phyloP scores from a whole-genome alignment of 2,329 filamentous ascomycete species.

The Macroventuria anomochaeta region DNA sequence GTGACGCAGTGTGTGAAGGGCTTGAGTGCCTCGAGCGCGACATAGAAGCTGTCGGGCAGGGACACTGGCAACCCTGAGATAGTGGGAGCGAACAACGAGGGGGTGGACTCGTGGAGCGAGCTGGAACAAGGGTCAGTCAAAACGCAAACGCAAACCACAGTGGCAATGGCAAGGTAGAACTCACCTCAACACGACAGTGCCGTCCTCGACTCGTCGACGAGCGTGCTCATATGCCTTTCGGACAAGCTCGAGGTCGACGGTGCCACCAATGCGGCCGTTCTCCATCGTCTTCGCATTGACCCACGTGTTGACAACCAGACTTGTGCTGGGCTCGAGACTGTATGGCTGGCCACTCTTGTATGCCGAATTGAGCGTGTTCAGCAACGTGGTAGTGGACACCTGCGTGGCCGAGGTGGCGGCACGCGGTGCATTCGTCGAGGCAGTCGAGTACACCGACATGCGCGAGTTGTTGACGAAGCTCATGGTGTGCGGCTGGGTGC shows the following conservation, averaged over 20 bases:
- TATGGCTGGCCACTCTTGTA: slow-evolving; percentile 86
- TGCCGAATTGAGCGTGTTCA: slow-evolving; percentile 90
- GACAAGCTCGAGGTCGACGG: slow-evolving; percentile 79
- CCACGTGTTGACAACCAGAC: slow-evolving; percentile 95
- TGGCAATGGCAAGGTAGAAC: slow-evolving; percentile 35
- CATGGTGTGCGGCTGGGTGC: slow-evolving; percentile 43
- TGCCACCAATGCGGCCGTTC: slow-evolving; percentile 74
- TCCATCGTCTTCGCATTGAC: slow-evolving; percentile 77
- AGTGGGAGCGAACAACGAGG: slow-evolving; percentile 83
- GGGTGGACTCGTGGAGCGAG: slow-evolving; percentile 86
- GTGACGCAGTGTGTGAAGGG: slow-evolving; percentile 90
- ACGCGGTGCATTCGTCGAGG: slow-evolving; percentile 64
- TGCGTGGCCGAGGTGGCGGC: slow-evolving; percentile 72
- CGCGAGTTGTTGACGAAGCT: slow-evolving; percentile 65
- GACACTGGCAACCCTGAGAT: slow-evolving; percentile 79
- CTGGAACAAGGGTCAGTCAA: slow-evolving; percentile 55
- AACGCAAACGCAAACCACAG: neutral
- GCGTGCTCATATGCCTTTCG: slow-evolving; percentile 95
- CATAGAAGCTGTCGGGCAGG: slow-evolving; percentile 76
- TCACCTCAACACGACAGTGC: slow-evolving; percentile 87
- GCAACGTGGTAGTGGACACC: slow-evolving; percentile 88
- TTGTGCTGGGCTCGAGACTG: slow-evolving; percentile 85
- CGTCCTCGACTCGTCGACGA: slow-evolving; percentile 90
- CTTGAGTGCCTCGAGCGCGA: slow-evolving; percentile 78
- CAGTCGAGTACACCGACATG: slow-evolving; percentile 66